Percentiles rank a stretch among this genome's conserved stretches.
These are phyloP conservation scores for Sanghuangporus sanghuang DNA, from an alignment of 1,284 basidiomycete species.

Conservation along the genomic window DNA sequence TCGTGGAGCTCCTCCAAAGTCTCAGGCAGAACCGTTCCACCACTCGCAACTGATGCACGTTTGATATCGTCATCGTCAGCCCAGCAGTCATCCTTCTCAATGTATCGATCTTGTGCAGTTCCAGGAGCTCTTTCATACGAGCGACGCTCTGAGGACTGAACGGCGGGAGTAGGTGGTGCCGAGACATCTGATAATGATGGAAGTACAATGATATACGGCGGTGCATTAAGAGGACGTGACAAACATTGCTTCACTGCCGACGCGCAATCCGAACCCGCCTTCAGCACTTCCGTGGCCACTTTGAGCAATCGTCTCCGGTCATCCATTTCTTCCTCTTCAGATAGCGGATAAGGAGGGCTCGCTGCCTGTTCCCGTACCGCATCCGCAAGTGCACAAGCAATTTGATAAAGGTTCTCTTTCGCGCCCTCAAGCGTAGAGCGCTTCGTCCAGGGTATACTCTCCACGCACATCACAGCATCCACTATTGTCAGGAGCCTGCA, in stretches of 20 bases:
- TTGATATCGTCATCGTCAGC: background rate
- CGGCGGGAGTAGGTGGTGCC: slow-evolving; percentile 32
- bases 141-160: background rate
- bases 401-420: slow-evolving; percentile 80
- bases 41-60: slow-evolving; percentile 7
- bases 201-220: slow-evolving; percentile 59
- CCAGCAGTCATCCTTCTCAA: background rate
- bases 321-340: slow-evolving; percentile 61
- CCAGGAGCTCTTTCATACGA: background rate
- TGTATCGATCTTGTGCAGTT: slow-evolving; percentile 12
- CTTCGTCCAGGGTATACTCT: slow-evolving; percentile 51
- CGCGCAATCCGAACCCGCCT: slow-evolving; percentile 86
- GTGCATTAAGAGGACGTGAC: slow-evolving; percentile 52
- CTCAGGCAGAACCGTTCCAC: slow-evolving; percentile 11
- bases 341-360: slow-evolving; percentile 38
- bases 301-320: slow-evolving; percentile 74
- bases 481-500: slow-evolving; percentile 90
- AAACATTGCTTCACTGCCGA: slow-evolving; percentile 77
- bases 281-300: slow-evolving; percentile 82
- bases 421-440: slow-evolving; percentile 59
- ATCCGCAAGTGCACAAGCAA: slow-evolving; percentile 85
- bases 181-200: slow-evolving; percentile 36
- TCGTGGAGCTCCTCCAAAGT: slow-evolving; percentile 15
- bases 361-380: slow-evolving; percentile 72
- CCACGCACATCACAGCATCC: slow-evolving; percentile 77